phyloP scores from a whole-genome alignment of 1,284 basidiomycete species.

The Inonotus obliquus region DNA sequence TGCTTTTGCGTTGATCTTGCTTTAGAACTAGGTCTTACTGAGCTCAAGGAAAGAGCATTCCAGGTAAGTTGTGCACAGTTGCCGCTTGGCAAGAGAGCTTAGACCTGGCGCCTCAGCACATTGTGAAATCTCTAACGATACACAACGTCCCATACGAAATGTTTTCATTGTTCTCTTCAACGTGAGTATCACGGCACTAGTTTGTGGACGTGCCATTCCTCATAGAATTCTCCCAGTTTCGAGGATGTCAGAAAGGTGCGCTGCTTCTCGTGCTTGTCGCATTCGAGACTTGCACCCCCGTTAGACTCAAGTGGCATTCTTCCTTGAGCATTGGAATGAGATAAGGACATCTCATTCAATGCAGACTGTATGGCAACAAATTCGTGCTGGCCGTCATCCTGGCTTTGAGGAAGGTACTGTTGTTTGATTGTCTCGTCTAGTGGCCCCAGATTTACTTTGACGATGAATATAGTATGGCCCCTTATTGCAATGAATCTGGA shows the following conservation, averaged over 20 bases:
- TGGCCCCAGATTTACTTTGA: not conserved
- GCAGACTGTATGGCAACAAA: conserved; percentile 80
- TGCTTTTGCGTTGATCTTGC: not conserved
- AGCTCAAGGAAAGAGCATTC: conserved; percentile 66
- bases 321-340: conserved; percentile 76
- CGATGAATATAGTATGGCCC: conserved; percentile 53
- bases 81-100: not conserved
- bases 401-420: conserved; percentile 74
- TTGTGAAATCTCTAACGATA: conserved; percentile 68
- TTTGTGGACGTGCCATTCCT: not conserved
- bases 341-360: conserved; percentile 78
- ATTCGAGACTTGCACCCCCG: not conserved
- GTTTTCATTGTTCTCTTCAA: conserved; percentile 80
- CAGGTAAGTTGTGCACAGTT: conserved; percentile 34
- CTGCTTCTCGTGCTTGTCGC: conserved; percentile 5
- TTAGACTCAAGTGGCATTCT: conserved; percentile 71
- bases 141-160: conserved; percentile 84
- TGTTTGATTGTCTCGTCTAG: not conserved
- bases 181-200: conserved; percentile 22
- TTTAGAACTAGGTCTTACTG: conserved; percentile 61
- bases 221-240: conserved; percentile 33
- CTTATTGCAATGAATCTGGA: conserved; percentile 61
- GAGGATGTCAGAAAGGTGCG: conserved; percentile 78
- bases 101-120: conserved; percentile 47
- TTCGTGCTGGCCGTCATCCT: conserved; percentile 72